These are phyloP conservation scores for Tuber calosporum DNA, from an alignment of 495 filamentous ascomycete species.

Conservation along the genomic window DNA sequence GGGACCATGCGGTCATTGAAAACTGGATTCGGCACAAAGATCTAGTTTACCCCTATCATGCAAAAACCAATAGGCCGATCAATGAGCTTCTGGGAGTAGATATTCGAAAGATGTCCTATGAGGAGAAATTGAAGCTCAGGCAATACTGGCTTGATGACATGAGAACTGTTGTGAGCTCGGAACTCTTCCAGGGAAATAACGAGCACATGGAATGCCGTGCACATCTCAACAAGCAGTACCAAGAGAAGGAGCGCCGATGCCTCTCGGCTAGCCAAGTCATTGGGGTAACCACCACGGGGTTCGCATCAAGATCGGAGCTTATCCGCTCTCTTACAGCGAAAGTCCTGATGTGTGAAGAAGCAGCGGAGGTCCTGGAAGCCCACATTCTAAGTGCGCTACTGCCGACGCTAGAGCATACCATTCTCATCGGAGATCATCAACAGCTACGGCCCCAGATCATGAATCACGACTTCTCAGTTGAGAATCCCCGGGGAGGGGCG, in stretches of 20 bases:
- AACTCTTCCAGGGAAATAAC: slow-evolving; percentile 19
- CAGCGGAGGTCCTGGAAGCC: slow-evolving; percentile 67
- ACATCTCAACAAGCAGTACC: slow-evolving; percentile 39
- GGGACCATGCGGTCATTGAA: neutral
- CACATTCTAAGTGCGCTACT: slow-evolving; percentile 63
- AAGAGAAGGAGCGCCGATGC: slow-evolving; percentile 51
- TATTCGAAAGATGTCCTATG: slow-evolving; percentile 14
- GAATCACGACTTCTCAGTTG: slow-evolving; percentile 56
- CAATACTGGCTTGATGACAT: slow-evolving; percentile 27
- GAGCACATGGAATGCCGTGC: slow-evolving; percentile 15
- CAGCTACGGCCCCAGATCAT: slow-evolving; percentile 66
- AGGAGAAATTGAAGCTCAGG: slow-evolving; percentile 18
- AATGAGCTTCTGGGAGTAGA: slow-evolving; percentile 8
- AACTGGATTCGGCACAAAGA: slow-evolving; percentile 13
- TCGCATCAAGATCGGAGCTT: slow-evolving; percentile 59
- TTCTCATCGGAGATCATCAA: slow-evolving; percentile 70
- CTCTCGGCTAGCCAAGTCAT: slow-evolving; percentile 57
- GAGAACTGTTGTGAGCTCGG: slow-evolving; percentile 19
- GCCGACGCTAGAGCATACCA: slow-evolving; percentile 62
- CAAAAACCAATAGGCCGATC: slow-evolving; percentile 16
- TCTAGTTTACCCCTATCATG: neutral
- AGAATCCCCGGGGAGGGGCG: slow-evolving; percentile 50
- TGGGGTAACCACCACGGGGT: slow-evolving; percentile 66
- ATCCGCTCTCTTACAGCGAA: slow-evolving; percentile 58
- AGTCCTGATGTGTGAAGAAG: slow-evolving; percentile 69